Evolutionary conservation across 768 basidiomycete species (phyloP).

Genomic region (Nidularia pulvinata): DNA sequence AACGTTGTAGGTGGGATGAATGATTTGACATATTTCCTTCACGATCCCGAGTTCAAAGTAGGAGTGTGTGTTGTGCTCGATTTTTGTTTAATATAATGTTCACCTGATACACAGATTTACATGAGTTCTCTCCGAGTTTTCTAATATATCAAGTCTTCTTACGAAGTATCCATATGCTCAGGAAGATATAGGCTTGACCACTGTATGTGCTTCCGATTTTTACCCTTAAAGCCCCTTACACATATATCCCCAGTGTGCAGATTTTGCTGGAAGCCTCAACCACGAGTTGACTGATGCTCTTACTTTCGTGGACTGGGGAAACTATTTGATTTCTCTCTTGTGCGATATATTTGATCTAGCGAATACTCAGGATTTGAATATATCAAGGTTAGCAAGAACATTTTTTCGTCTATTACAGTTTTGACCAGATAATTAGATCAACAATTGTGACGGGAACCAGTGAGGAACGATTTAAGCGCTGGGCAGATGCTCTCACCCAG

Average conservation of each 20-base stretch:
- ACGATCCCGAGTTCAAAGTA: conserved; percentile 18
- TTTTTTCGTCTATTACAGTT: not conserved
- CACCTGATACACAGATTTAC: conserved; percentile 8
- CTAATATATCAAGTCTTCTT: not conserved
- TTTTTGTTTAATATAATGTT: not conserved
- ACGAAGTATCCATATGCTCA: conserved; percentile 2
- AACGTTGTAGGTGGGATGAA: conserved; percentile 12
- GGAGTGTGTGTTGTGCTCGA: conserved; percentile 10
- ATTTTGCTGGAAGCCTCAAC: conserved; percentile 19
- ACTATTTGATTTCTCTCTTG: not conserved
- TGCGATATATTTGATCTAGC: not conserved
- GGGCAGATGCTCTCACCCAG: conserved; percentile 18
- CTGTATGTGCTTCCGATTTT: conserved; percentile 5
- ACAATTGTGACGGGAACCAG: conserved; percentile 16
- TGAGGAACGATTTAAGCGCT: conserved; percentile 17
- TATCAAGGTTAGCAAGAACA: conserved; percentile 10
- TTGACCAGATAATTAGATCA: conserved; percentile 8
- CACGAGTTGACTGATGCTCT: conserved; percentile 21
- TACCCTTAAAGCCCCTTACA: not conserved
- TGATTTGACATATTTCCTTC: conserved; percentile 17
- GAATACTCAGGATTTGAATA: conserved; percentile 16
- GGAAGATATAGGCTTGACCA: conserved; percentile 19
- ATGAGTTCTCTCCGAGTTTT: conserved; percentile 2
- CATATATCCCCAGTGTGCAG: conserved; percentile 12
- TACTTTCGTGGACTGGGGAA: conserved; percentile 18